These are phyloP conservation scores for Chernovozyma aurita DNA, from an alignment of 1,139 yeast genomes.

Conservation along the genomic window DNA sequence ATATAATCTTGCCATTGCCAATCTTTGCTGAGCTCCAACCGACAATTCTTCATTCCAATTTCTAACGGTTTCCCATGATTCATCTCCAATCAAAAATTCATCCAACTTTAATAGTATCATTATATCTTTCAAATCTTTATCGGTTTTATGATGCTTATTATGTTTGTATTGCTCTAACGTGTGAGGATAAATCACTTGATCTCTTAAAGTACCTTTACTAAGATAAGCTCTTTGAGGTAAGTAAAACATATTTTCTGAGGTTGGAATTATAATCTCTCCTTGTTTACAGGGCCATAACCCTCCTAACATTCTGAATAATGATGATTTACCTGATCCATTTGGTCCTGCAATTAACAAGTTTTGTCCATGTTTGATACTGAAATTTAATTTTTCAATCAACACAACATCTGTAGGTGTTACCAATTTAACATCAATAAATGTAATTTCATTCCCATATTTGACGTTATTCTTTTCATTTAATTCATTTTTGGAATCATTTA, in stretches of 20 bases:
- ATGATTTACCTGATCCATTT: slow-evolving; percentile 93
- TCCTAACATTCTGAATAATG: slow-evolving; percentile 83
- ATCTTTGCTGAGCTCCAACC: slow-evolving; percentile 87
- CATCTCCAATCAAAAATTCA: slow-evolving; percentile 36
- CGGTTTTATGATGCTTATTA: slow-evolving; percentile 44
- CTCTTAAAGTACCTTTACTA: slow-evolving; percentile 68
- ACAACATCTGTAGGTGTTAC: slow-evolving; percentile 83
- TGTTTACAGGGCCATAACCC: slow-evolving; percentile 87
- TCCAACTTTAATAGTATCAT: slow-evolving; percentile 56
- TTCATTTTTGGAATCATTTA: slow-evolving; percentile 22
- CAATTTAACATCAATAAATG: slow-evolving; percentile 70
- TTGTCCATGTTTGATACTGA: slow-evolving; percentile 74
- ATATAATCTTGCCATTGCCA: slow-evolving; percentile 90
- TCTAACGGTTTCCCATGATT: slow-evolving; percentile 60
- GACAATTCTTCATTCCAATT: slow-evolving; percentile 90
- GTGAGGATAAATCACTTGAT: slow-evolving; percentile 87
- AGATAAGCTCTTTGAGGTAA: slow-evolving; percentile 91
- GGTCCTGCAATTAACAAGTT: slow-evolving; percentile 91
- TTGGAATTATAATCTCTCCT: slow-evolving; percentile 64
- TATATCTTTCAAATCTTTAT: slow-evolving; percentile 59
- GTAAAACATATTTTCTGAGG: slow-evolving; percentile 70
- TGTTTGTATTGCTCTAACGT: slow-evolving; percentile 53
- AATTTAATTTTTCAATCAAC: slow-evolving; percentile 60
- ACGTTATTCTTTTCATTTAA: too few species aligned
- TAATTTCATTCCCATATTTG: slow-evolving; percentile 51